Evolutionary conservation across 2,329 filamentous ascomycete species (phyloP).

Genomic region (Ceratocystis smalleyi): DNA sequence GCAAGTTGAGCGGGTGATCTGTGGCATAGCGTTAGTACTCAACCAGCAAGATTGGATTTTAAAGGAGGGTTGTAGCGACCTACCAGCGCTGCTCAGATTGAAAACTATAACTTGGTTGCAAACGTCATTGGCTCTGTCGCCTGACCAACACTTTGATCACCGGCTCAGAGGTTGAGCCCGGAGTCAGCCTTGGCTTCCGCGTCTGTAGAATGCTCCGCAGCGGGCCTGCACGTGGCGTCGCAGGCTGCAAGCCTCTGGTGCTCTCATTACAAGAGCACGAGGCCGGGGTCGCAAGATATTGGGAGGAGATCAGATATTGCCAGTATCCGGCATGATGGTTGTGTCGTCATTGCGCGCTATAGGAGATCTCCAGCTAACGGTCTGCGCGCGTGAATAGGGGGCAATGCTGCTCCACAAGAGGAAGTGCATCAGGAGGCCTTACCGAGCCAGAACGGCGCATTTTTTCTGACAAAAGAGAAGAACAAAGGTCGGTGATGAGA

Average conservation of each 20-base stretch:
- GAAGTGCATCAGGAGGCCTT: slow-evolving; percentile 2
- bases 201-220: background rate
- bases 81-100: slow-evolving; percentile 35
- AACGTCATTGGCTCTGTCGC: slow-evolving; percentile 20
- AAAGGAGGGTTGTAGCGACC: background rate
- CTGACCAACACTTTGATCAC: background rate
- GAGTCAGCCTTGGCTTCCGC: slow-evolving; percentile 8
- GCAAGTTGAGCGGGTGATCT: background rate
- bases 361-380: background rate
- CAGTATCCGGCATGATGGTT: background rate
- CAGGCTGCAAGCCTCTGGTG: background rate
- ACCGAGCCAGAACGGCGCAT: background rate
- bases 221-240: background rate
- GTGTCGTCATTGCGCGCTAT: slow-evolving; percentile 6
- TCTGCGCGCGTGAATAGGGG: background rate
- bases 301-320: background rate
- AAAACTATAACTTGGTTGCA: slow-evolving; percentile 32
- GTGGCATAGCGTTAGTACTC: too few relatives aligned
- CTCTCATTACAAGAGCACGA: background rate
- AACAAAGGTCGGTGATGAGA: slow-evolving; percentile 14
- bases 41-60: background rate
- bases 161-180: background rate
- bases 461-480: background rate
- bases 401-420: background rate
- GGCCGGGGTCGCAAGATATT: background rate